Conservation (phyloP, 2,329 filamentous ascomycete genomes). For the Paecilomyces variotii region DNA sequence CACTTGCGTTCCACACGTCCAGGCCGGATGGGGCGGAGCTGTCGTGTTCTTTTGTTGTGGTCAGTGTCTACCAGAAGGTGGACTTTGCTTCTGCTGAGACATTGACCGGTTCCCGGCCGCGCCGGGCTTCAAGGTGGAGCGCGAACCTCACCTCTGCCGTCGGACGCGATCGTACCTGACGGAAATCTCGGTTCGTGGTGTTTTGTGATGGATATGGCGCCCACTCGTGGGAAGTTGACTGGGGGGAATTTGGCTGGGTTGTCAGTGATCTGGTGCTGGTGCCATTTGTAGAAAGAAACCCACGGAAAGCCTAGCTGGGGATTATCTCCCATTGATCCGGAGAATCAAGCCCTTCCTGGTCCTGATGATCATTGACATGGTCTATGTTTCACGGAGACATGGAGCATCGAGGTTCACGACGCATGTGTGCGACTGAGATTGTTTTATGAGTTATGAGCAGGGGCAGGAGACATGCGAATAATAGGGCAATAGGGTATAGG, state of each 20-base stretch:
- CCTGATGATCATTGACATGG: background rate
- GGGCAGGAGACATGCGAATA: too few species aligned
- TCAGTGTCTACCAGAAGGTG: background rate
- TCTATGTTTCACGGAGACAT: background rate
- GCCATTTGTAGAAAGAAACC: background rate
- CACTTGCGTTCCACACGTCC: background rate
- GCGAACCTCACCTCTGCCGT: background rate
- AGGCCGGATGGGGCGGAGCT: background rate
- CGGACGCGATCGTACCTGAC: background rate
- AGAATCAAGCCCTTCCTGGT: background rate
- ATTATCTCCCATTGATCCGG: background rate
- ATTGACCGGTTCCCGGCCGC: background rate
- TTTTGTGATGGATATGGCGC: constrained; percentile 12
- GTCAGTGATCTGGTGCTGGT: background rate
- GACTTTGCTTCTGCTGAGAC: background rate
- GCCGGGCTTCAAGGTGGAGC: background rate
- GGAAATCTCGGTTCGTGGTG: constrained; percentile 9
- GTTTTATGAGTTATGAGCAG: background rate
- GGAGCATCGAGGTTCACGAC: background rate
- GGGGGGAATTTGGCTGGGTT: too few species aligned
- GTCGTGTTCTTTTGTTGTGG: background rate
- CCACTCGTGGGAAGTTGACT: background rate
- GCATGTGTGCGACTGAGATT: background rate
- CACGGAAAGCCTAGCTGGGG: background rate
- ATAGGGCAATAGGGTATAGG: too few species aligned